Base-by-base conservation (phyloP, 208 protist genomes). In the Leishmania turanica region DNA sequence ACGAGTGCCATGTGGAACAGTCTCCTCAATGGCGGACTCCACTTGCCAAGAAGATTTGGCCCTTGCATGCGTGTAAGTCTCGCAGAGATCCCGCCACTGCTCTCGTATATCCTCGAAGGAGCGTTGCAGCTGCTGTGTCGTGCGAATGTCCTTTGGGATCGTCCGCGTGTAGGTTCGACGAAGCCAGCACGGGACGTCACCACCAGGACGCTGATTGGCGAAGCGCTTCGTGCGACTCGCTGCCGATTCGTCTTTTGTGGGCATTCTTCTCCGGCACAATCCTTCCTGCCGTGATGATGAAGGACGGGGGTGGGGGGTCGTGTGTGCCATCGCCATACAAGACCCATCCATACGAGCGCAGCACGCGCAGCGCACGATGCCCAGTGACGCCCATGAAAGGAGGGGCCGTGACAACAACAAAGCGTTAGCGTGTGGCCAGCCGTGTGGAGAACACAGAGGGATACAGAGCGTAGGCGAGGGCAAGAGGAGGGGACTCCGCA, bases 101-200 rank as follows among this genome's bases (percentile, higher is more conserved):
- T 78, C 58, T 24, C 82, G 78, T 1, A 85, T 84, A 80, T 96
- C 93, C 24, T 73, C 66, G 62, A 95, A 88, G 56, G 93, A 94
- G 24, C 83, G 76, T 15, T 80, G 79, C 8, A 96, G 81, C 62
- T 88, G 51, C 42, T 24, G 37, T 2, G 91, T 21, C 3, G 88
- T 80, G 37, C 93, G 90, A 49, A 94, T 66, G 21, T 83, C 71
- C 4, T 71, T 78, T 0, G 90, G 74, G 2, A 96, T 92, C 7
- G 85, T 94, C 11, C 93, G 90, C 17, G 90, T 94, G 84, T 94
- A 96, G 8, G 85, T 49, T 1, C 91, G 78, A 24, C 88, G 81
- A 65, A 95, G 79, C 82, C 82, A 85, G 47, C 37, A 51, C 4
- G 68, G 42, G 8, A 53, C 8, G 42, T 72, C 68, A 11, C 9